Conservation (phyloP, 306 rosid species). For the Pterocarpus santalinus region DNA sequence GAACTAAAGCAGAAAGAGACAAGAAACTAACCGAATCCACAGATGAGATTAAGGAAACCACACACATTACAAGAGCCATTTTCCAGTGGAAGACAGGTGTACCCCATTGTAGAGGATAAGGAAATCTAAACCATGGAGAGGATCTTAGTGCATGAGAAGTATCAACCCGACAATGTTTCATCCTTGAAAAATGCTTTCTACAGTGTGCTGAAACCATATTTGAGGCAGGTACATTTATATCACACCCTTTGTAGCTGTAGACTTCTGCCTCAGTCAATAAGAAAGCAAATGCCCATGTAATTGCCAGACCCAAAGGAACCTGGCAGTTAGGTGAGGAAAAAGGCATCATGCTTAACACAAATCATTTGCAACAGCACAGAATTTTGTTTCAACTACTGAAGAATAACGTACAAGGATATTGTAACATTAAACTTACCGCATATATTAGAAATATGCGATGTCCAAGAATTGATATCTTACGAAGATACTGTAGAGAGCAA, state of each 20-base stretch:
- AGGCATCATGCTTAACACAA: conserved; percentile 38
- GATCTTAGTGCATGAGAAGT: conserved; percentile 79
- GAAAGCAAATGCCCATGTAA: conserved; percentile 96
- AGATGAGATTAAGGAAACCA: conserved; percentile 86
- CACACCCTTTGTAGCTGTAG: conserved; percentile 95
- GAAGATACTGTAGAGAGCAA: conserved; percentile 76
- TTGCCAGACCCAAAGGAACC: conserved; percentile 98
- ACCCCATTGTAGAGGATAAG: conserved; percentile 99
- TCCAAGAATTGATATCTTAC: conserved; percentile 92
- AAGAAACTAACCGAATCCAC: conserved; percentile 94
- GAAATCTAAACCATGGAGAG: conserved; percentile 99
- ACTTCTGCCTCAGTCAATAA: conserved; percentile 85
- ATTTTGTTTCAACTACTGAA: conserved; percentile 20
- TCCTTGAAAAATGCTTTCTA: conserved; percentile 89
- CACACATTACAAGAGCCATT: conserved; percentile 95
- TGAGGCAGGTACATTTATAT: conserved; percentile 86
- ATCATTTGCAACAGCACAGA: conserved; percentile 36
- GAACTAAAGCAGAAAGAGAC: conserved; percentile 48
- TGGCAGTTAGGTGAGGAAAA: conserved; percentile 55
- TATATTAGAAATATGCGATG: conserved; percentile 95
- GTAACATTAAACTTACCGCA: conserved; percentile 70
- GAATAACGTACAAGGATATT: conserved; percentile 4
- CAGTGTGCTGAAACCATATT: conserved; percentile 88
- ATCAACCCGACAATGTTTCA: conserved; percentile 96
- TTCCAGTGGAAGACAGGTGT: conserved; percentile 98